Base-by-base conservation (phyloP, 2,329 filamentous ascomycete genomes). In the Lachnum nothofagi region DNA sequence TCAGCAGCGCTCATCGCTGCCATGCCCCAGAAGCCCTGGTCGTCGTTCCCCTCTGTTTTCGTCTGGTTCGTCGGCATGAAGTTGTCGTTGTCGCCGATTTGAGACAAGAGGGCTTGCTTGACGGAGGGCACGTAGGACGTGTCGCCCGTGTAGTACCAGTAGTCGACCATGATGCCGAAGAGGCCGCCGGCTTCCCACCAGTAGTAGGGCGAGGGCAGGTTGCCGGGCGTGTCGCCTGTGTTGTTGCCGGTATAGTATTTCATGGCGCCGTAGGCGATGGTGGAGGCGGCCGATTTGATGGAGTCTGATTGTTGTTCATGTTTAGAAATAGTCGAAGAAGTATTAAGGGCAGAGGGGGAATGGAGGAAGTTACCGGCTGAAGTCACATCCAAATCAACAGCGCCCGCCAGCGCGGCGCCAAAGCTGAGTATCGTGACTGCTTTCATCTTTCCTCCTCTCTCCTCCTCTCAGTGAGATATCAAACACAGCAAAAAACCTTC, bases 71-170 rank as follows among this genome's bases (percentile, higher is more conserved):
- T 70, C 5, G 88, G 87, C 81, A 91, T 91, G 65, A 85, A 93
- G 63, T 91, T 82, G 46, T 80, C 72, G 60, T 85, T 73, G 0
- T 78, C 74, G 49, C 87, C 87, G 48, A 83, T 79, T 67, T 94
- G 88, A 64, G 80, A 82, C 41, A 90, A 72, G 56, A 94, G 74
- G 8, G 79, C 88, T 55, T 86, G 74, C 67, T 63, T 88, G 85
- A 56, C 52, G 0, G 56, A 45, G 7, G 49, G 52, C 63, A 90
- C 90, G 70, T 86, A 93, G 38, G 76, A 74, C 8, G 74, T 72
- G 61, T 91, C 86, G 19, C 81, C 82, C 0, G 87, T 91, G 63
- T 88, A 87, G 62, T 83, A 86, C 86, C 87, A 93, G 65, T 93
- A 93, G 59, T 93, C 86, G 48, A 94, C 75, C 50, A 93, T 71